Base-by-base conservation (phyloP, 164 flowering plant species). In the Nymphaea thermarum region DNA sequence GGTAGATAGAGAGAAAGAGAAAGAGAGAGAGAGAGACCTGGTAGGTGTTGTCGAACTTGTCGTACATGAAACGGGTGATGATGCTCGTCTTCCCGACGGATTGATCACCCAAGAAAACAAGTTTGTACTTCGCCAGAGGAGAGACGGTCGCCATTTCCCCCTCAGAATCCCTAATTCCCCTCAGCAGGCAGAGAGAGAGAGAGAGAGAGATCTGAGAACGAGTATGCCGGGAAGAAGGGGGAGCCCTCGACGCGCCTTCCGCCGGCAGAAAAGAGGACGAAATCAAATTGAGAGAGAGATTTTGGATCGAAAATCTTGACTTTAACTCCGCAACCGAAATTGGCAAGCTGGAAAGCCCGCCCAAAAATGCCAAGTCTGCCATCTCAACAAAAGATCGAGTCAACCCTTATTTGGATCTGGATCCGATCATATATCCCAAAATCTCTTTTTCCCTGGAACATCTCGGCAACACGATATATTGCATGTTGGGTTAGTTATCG, bases 11-110 rank as follows among this genome's bases (percentile, higher is more conserved):
- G 42, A 17, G 64, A 11, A 25, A 8, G 42, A 62, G 41, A 17
- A 62, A 62, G 64, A 4, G 42, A 10, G 64, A 41, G 64, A 12
- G 7, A 17, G 16, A n/a, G 5, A 89, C 96, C 92, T 89, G 96
- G 63, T 89, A 89, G 15, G 92, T 89, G 70, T 80, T 81, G 70
- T 89, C 96, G 79, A 89, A 89, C 73, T 89, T 89, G 66, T 89
- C 96, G 75, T 89, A 87, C 95, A 89, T 89, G 82, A 87, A 89
- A 44, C 95, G 88, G 61, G 95, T 89, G 78, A 89, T 89, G 80
- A 89, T 87, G 80, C 92, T 89, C 70, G 92, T 89, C 77, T 89
- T 89, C 5, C 95, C 95, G 42, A 89, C 95, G 45, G 95, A 89
- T 74, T 89, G 92, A 77, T 88, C 95, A 12, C 94, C 94, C 71